Base-by-base conservation (phyloP, 2,329 filamentous ascomycete species). In the Aureobasidium sp. region DNA sequence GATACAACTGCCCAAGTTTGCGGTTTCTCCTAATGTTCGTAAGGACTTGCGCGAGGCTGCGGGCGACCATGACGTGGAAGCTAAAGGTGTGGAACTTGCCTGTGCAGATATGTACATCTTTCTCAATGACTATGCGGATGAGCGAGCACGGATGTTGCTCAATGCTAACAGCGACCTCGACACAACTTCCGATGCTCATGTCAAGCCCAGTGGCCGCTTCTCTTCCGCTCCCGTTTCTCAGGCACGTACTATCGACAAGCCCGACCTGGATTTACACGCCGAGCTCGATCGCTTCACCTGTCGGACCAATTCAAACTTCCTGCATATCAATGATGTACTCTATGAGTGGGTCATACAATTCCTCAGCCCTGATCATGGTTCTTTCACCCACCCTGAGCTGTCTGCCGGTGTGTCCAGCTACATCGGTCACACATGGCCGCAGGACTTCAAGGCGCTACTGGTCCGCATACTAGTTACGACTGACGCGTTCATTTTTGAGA, bases 291-390 rank as follows among this genome's bases (percentile, higher is more conserved):
- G 67, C 0, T 80, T 85, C 63, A 69, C 79, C 1, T 69, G 74
- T 8, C 65, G 59, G 4, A 69, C 83, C 63, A 85, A 85, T 64
- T 66, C 70, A 7, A 71, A 69, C 46, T 80, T 77, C 75, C 70
- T 79, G 10, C 74, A 79, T 55, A 73, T 77, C 12, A 77, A 81
- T 66, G 81, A 85, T 65, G 76, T 81, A 15, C 78, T 78, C 4
- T 82, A 81, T 65, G 68, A 73, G 13, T 86, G 83, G 81, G 69
- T 86, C n/a, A 75, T 78, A 63, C 68, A 71, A 12, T 73, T 85
- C 26, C 72, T 86, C 5, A 75, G 75, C 59, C 79, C 79, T 2
- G 70, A 73, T 3, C 71, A 66, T 10, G 66, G 65, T 6, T 13
- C 65, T 6, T 12, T 65, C 64, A 55, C 65, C 20, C 41, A 43